Evolutionary conservation across 305 asterid genomes (phyloP).

Genomic region (Fraxinus dipetala): DNA sequence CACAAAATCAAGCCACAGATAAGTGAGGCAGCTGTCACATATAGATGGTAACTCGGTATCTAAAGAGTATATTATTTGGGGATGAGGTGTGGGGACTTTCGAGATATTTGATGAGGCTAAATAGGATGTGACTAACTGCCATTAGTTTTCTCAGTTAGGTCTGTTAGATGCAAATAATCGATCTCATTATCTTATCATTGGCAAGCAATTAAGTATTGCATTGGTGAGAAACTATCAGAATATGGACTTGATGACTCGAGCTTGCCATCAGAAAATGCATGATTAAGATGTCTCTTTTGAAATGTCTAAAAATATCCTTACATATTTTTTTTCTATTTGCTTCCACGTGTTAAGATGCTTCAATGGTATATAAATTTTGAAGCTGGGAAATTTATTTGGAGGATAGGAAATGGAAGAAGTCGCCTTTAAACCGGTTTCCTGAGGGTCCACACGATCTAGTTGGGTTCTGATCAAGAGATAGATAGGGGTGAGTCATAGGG

Average conservation of each 20-base stretch:
- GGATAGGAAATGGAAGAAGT: neutral
- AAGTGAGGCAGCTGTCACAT: neutral
- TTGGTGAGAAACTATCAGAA: neutral
- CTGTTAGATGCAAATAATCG: neutral
- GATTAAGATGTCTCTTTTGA: neutral
- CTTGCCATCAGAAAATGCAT: neutral
- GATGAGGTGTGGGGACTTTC: neutral
- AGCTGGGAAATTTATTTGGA: neutral
- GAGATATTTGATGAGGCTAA: neutral
- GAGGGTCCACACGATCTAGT: neutral
- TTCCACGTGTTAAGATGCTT: neutral
- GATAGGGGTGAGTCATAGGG: neutral
- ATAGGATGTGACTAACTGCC: neutral
- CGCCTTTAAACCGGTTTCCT: neutral
- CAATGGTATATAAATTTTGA: neutral
- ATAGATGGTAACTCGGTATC: neutral
- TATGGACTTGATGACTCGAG: neutral
- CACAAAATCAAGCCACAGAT: neutral
- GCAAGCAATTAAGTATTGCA: neutral
- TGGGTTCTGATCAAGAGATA: neutral
- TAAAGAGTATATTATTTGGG: neutral
- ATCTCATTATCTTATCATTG: neutral
- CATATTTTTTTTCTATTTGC: neutral
- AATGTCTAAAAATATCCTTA: neutral
- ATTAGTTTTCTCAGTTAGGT: neutral